Evolutionary conservation across 495 filamentous ascomycete genomes (phyloP), one percentile per base, ranked within the genome.

Genomic region (Daldinia vernicosa): DNA sequence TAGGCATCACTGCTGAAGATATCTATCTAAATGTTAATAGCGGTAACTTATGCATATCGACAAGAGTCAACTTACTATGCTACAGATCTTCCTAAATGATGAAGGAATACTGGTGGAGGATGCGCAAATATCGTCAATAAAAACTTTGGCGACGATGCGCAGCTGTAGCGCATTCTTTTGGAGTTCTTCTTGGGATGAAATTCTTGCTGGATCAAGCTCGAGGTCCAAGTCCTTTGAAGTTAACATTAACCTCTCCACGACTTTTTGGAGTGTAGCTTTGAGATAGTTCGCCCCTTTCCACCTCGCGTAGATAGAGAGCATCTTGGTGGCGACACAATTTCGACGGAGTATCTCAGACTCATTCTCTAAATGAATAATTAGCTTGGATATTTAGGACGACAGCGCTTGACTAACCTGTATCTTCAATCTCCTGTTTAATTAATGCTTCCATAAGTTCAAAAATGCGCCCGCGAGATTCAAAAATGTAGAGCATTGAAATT

Each of bases 261-360:
- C 87, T 57, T 87, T 87, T 68, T 89, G 87, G 28, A 91, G 77
- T 2, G 89, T 90, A n/a, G 81, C 79, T 70, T 85, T 86, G 32
- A 91, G 82, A 67, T 91, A 91, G 33, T 80, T 74, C 17, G 82
- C 75, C 19, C 89, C 89, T 77, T 91, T 90, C 89, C 88, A 91
- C 63, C 87, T 89, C 4, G 87, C 89, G 69, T 88, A 91, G 43
- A 89, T 81, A 12, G 89, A 89, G 9, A 91, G 82, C 86, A 90
- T 88, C 74, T 91, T 91, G 9, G 89, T 91, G 22, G 89, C 84
- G 3, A 91, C 88, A 66, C 87, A 90, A 28, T 89, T 89, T 40
- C 88, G 80, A 15, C 89, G 82, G 7, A 90, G 77, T 19, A 91
- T 77, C 71, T 90, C 89, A 0, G 87, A 82, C 66, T 90, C 89